Percentiles rank a stretch among this genome's conserved stretches.
These are phyloP conservation scores for Eimeria acervulina DNA, from an alignment of 169 alveolate genomes.

Conservation along the genomic window DNA sequence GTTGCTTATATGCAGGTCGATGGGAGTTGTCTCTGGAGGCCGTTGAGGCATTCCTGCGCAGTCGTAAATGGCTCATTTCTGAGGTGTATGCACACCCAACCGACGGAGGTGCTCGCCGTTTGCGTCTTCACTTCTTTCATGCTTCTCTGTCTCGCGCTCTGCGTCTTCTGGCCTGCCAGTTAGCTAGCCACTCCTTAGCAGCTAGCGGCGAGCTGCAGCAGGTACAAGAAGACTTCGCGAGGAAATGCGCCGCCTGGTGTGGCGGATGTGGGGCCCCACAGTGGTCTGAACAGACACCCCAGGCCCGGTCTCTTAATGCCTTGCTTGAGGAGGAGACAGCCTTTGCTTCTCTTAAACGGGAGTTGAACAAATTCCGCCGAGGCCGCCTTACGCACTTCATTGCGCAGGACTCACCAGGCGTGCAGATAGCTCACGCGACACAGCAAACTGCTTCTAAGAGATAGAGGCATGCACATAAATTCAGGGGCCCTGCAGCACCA, in stretches of 20 bases:
- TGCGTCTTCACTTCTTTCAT: slow-evolving; percentile 2
- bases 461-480: too few relatives aligned
- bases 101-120: not conserved
- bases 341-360: not conserved
- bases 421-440: not conserved
- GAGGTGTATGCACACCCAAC: slow-evolving; percentile 28
- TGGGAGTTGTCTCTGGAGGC: slow-evolving; percentile 37
- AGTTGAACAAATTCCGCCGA: not conserved
- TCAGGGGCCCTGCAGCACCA: too few relatives aligned
- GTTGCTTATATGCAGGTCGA: slow-evolving; percentile 15
- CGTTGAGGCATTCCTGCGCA: not conserved
- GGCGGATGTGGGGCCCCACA: slow-evolving; percentile 35
- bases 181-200: not conserved
- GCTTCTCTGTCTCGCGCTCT: not conserved
- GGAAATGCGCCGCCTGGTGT: not conserved
- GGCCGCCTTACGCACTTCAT: not conserved
- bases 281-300: not conserved
- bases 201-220: slow-evolving; percentile 32
- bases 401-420: not conserved
- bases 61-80: not conserved
- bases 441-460: too few relatives aligned
- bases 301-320: not conserved
- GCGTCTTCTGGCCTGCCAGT: slow-evolving; percentile 25
- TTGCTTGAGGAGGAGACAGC: slow-evolving; percentile 36
- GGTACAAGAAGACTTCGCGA: not conserved